Percentiles rank a stretch among this genome's conserved stretches.
phyloP scores from a whole-genome alignment of 2,329 filamentous ascomycete species.

The Emergomyces pasteurianus region DNA sequence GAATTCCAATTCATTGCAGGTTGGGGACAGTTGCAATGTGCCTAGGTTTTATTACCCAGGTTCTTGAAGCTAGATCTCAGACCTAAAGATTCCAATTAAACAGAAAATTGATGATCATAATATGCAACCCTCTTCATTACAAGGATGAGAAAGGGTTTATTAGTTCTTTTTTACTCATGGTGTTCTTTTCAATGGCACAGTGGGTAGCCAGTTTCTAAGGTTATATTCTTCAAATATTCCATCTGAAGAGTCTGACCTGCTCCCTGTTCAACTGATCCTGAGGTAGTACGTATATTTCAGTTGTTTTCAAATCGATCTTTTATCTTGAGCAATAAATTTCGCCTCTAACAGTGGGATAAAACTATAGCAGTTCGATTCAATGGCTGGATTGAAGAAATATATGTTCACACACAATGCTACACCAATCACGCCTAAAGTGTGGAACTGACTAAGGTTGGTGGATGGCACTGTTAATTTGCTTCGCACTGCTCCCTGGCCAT shows the following conservation, averaged over 20 bases:
- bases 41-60: conserved; percentile 11
- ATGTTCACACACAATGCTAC: conserved; percentile 11
- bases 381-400: conserved; percentile 14
- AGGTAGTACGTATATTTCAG: conserved; percentile 11
- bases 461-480: neutral
- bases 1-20: conserved; percentile 10
- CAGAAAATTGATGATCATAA: conserved; percentile 13
- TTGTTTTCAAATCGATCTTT: neutral
- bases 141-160: conserved; percentile 12
- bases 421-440: conserved; percentile 12
- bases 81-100: conserved; percentile 5
- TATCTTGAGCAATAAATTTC: conserved; percentile 12
- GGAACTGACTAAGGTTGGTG: conserved; percentile 1
- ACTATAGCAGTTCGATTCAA: conserved; percentile 3
- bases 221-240: conserved; percentile 14
- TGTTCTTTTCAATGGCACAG: conserved; percentile 9
- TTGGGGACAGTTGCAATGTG: conserved; percentile 11
- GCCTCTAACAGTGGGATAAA: conserved; percentile 11
- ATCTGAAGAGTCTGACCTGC: conserved; percentile 4
- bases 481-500: too few relatives aligned
- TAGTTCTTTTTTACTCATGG: conserved; percentile 15
- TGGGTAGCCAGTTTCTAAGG: conserved; percentile 13
- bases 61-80: conserved; percentile 6
- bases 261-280: conserved; percentile 14
- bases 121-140: conserved; percentile 17